Conservation (phyloP, 2,329 filamentous ascomycete species). For the Fusarium chuoi region DNA sequence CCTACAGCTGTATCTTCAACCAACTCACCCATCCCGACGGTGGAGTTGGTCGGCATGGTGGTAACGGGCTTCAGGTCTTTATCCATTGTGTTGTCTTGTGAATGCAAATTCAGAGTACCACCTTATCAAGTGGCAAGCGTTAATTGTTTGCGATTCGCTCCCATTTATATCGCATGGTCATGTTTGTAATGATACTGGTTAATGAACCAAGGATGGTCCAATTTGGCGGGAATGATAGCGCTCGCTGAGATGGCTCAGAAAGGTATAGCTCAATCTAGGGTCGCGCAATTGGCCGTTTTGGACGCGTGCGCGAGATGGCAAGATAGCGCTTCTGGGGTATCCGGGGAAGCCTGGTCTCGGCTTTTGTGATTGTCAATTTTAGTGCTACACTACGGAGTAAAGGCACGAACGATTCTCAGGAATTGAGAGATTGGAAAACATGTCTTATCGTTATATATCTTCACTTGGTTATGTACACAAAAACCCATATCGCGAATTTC, state of each 20-base stretch:
- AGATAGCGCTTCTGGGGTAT: neutral
- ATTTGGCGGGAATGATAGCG: neutral
- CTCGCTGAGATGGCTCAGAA: neutral
- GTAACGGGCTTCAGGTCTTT: neutral
- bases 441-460: neutral
- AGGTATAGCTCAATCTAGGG: neutral
- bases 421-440: neutral
- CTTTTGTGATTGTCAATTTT: accelerated
- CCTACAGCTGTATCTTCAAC: neutral
- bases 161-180: neutral
- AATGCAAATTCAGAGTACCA: accelerated
- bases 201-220: accelerated
- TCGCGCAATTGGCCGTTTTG: neutral
- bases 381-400: accelerated
- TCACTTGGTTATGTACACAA: neutral
- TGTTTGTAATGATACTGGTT: too few relatives aligned
- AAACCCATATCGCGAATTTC: accelerated
- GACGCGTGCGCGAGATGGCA: neutral
- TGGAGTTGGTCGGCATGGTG: neutral
- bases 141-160: neutral
- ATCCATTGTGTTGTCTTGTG: neutral
- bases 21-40: neutral
- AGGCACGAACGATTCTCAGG: accelerated
- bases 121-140: accelerated
- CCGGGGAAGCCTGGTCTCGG: accelerated